Conservation (phyloP, 2,329 filamentous ascomycete species). For the Westerdykella aurantiaca region DNA sequence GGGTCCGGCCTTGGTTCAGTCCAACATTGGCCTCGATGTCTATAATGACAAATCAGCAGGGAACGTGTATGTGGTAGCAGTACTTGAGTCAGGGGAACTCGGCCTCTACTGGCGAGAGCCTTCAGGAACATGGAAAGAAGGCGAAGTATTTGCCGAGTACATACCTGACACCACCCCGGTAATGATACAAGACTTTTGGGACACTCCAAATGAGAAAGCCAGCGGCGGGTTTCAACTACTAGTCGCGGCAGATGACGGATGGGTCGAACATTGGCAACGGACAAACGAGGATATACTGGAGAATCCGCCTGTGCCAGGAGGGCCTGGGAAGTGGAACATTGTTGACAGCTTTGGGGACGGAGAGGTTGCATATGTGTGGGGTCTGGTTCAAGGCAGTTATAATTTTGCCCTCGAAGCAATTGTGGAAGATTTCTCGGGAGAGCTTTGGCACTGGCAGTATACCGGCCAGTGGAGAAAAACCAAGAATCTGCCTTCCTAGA, state of each 20-base stretch:
- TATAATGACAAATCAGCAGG: conserved; percentile 1
- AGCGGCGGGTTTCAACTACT: conserved; percentile 4
- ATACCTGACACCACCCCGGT: conserved; percentile 2
- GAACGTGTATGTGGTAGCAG: conserved; percentile 2
- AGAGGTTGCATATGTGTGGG: conserved; percentile 1
- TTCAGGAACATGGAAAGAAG: background rate
- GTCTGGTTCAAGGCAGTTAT: conserved; percentile 1
- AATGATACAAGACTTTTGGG: conserved; percentile 4
- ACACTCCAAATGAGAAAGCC: conserved; percentile 1
- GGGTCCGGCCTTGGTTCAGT: conserved; percentile 1
- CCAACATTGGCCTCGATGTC: conserved; percentile 1
- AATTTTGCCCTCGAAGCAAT: conserved; percentile 2
- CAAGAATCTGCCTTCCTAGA: background rate
- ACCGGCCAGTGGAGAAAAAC: background rate
- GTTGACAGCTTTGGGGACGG: background rate
- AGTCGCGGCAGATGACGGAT: background rate
- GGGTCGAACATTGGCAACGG: conserved; percentile 3
- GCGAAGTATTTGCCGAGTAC: conserved; percentile 1
- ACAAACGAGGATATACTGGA: background rate
- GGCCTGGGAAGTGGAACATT: background rate
- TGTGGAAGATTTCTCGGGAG: background rate
- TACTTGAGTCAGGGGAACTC: background rate
- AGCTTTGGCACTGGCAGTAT: conserved; percentile 2
- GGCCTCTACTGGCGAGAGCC: conserved; percentile 1
- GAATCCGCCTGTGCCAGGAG: background rate